Base-by-base conservation (phyloP, 2,329 filamentous ascomycete species). In the Epichloe glyceriae region DNA sequence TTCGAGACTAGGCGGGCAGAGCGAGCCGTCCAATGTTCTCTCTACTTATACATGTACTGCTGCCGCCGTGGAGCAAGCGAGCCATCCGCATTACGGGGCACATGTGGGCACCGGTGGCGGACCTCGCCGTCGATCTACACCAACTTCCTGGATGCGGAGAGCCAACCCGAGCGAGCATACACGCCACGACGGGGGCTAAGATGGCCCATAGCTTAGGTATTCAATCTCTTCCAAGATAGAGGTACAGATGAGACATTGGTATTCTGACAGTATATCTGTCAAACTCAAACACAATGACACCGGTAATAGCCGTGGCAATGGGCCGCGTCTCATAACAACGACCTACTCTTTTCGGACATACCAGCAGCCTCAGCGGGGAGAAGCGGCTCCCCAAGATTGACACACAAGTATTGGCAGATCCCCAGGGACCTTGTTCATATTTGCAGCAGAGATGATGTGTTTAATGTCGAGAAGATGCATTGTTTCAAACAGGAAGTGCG, bases 271-370 rank as follows among this genome's bases (percentile, higher is more conserved):
- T 14, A 10, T 26, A 7, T 19, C 15, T 7, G 33, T 20, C 15
- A 14, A 20, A 34, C 22, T n/a, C 19, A 6, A 30, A 22, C 22
- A 35, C 42, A 33, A 14, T 35, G 37, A 41, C 47, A 35, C 54
- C 55, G 50, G 47, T 38, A 50, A 52, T 56, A 54, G 53, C 54
- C 53, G 52, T 49, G 35, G 38, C 39, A 44, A 26, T 43, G 50
- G 50, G 53, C 54, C 49, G 55, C 51, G 46, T 54, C 46, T 51
- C 41, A 26, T 47, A 35, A 33, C 17, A 40, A 35, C 15, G 26
- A 46, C 49, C 49, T 46, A 45, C 49, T 40, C 37, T 42, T 46
- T 39, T 30, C 26, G 49, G 49, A 37, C 42, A 46, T 22, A n/a
- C 17, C 44, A 43, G 44, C 38, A 51, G 30, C 44, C 49, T 39